Percentiles rank a stretch among this genome's conserved stretches.
Evolutionary conservation across 192 early-diverging fungal species (phyloP).

Genomic region (Piromyces sp.): DNA sequence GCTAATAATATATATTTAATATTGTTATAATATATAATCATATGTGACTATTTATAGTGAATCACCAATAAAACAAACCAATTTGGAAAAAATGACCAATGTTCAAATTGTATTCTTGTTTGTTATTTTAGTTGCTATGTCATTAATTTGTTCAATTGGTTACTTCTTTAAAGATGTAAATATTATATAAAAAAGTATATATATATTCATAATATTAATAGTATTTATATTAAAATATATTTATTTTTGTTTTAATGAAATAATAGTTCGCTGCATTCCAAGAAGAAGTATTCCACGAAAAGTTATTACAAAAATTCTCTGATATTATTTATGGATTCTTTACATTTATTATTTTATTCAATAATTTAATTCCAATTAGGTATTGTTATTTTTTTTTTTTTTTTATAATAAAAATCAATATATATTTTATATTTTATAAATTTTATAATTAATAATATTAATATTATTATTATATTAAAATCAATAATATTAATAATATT

Average conservation of each 20-base stretch:
- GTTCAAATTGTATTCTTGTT: conserved; percentile 87
- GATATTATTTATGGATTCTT: conserved; percentile 12
- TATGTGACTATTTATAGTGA: conserved; percentile 11
- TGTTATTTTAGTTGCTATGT: conserved; percentile 62
- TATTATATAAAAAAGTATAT: no score
- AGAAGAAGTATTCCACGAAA: background rate
- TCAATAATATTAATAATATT: background rate
- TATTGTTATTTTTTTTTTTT: no score
- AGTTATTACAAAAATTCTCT: background rate
- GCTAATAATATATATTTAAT: background rate
- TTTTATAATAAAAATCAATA: no score
- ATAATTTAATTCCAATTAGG: conserved; percentile 95
- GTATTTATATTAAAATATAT: no score
- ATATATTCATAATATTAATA: no score
- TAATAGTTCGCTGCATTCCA: background rate
- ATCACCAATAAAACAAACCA: conserved; percentile 85
- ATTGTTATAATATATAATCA: no score
- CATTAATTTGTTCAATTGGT: conserved; percentile 72
- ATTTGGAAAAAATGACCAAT: conserved; percentile 80
- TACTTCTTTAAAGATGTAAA: conserved; percentile 17
- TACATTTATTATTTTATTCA: conserved; percentile 95
- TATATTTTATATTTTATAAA: no score
- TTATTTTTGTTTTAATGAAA: background rate
- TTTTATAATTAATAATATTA: no score
- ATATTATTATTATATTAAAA: no score